Evolutionary conservation across 768 basidiomycete species (phyloP).

Genomic region (Rossbeevera mucosa): DNA sequence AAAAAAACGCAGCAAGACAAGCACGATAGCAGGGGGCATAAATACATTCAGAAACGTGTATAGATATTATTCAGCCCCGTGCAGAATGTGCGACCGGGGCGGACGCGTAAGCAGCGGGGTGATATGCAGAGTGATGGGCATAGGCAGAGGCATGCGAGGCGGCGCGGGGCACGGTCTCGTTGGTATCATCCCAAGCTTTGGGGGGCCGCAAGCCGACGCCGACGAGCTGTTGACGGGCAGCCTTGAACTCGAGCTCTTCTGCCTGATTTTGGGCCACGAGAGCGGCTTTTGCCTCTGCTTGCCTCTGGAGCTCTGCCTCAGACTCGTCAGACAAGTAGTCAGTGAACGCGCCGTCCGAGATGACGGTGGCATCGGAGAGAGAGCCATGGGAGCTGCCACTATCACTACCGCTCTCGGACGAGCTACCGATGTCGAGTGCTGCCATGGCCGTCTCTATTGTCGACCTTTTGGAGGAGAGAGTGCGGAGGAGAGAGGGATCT

Average conservation of each 20-base stretch:
- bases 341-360: conserved; percentile 83
- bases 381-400: conserved; percentile 47
- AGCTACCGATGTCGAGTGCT: conserved; percentile 34
- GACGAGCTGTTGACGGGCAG: conserved; percentile 73
- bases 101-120: conserved; percentile 23
- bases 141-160: conserved; percentile 23
- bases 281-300: conserved; percentile 77
- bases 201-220: conserved; percentile 72
- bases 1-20: conserved; percentile 11
- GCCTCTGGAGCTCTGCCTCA: conserved; percentile 82
- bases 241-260: conserved; percentile 78
- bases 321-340: conserved; percentile 91
- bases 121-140: conserved; percentile 25
- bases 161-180: conserved; percentile 29
- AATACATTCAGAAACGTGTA: conserved; percentile 19
- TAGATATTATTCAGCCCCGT: conserved; percentile 27
- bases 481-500: conserved; percentile 34
- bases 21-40: conserved; percentile 24
- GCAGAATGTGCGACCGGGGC: conserved; percentile 29
- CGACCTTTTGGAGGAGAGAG: conserved; percentile 28
- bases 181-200: conserved; percentile 65
- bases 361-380: conserved; percentile 69
- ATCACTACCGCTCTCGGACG: conserved; percentile 61
- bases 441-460: conserved; percentile 38
- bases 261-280: conserved; percentile 73